Base-by-base conservation (phyloP, 257 asterid species). In the Henckelia pumila region DNA sequence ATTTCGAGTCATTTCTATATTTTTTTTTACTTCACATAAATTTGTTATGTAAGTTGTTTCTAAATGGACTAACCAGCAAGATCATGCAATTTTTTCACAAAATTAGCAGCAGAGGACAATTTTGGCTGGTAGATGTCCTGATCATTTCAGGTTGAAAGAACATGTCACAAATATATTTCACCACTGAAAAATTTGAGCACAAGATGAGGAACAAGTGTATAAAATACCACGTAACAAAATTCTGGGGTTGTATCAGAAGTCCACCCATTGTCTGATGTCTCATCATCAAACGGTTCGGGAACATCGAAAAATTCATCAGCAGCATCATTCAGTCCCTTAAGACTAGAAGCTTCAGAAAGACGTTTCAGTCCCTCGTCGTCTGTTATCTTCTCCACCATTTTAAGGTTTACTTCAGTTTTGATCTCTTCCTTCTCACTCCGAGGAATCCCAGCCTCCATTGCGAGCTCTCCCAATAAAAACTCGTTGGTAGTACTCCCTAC, bases 281-380 rank as follows among this genome's bases (percentile, higher is more conserved):
- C 89, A 52, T 83, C 90, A 13, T 81, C 79, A 0, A 85, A 78
- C 16, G 85, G 87, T 77, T 88, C 95, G 2, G 89, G 87, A 63
- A 89, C 88, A 75, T 89, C 96, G 14, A 81, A 89, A 76, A 92
- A 92, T 76, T 92, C 98, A 76, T 89, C 95, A 7, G 72, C 77
- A 16, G 85, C 79, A 70, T 85, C 92, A 60, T 81, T 81, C 69
- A 86, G 69, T 58, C 86, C 96, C 47, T 59, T 35, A 40, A 91
- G 92, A 72, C 82, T 81, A 19, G 96, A 80, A 56, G 80, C 67
- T 8, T 71, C 82, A 0, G 89, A 77, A 71, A 26, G 64, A 35
- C 53, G 73, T 9, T 25, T 67, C 25, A 68, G 61, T 8, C 72
- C 58, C 60, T 72, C 84, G 3, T 79, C 76, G 24, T 70, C 77